phyloP scores from a whole-genome alignment of 352 stramenopile species.

The Aphanomyces euteiches region DNA sequence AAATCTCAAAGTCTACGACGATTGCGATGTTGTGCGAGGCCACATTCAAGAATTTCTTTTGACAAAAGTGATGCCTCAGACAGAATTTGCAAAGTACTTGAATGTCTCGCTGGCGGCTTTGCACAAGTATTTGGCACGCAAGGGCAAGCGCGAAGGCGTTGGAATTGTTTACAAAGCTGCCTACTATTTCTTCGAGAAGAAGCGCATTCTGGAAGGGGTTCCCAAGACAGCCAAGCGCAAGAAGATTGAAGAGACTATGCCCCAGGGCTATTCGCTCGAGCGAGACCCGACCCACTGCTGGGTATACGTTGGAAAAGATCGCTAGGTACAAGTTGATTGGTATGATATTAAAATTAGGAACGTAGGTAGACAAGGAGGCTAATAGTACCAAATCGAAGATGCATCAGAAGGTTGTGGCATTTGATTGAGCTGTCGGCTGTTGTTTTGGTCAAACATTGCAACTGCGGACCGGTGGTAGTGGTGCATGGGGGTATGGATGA shows the following conservation, averaged over 20 bases:
- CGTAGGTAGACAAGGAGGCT: neutral
- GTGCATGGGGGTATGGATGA: neutral
- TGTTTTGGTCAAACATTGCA: conserved; percentile 9
- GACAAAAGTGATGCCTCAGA: conserved; percentile 42
- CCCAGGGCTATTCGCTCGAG: conserved; percentile 35
- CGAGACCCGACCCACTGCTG: conserved; percentile 35
- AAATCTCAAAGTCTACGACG: conserved; percentile 47
- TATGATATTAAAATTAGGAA: conserved; percentile 21
- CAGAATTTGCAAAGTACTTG: conserved; percentile 39
- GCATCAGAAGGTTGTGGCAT: neutral
- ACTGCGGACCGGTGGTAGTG: neutral
- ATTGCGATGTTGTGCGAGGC: conserved; percentile 53
- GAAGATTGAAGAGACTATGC: conserved; percentile 36
- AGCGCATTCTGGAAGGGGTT: conserved; percentile 41
- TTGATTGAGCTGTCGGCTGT: conserved; percentile 3
- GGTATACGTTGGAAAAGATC: conserved; percentile 23
- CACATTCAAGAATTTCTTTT: conserved; percentile 46
- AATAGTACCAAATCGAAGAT: conserved; percentile 23
- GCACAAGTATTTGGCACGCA: conserved; percentile 45
- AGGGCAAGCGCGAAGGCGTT: conserved; percentile 46
- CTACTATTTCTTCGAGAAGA: conserved; percentile 60
- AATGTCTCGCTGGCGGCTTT: conserved; percentile 52
- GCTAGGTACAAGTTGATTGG: conserved; percentile 6
- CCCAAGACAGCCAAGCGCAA: conserved; percentile 48
- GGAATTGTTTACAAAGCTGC: conserved; percentile 46